Percentiles rank a stretch among this genome's conserved stretches.
phyloP scores from a whole-genome alignment of 1,139 yeast genomes.

The Kodamaea suecica region DNA sequence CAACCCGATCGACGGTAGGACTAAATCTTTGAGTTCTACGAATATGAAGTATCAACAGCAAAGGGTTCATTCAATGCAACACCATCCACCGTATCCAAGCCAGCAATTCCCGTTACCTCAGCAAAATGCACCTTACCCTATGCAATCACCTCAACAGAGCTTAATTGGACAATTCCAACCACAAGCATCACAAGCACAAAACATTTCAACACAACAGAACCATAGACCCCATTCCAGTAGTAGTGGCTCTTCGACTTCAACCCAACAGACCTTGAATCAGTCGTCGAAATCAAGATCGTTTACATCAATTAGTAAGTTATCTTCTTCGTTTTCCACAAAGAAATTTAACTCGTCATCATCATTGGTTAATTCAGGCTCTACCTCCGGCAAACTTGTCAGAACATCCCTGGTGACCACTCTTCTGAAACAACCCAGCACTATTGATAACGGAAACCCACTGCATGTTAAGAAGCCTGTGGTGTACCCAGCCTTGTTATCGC shows the following conservation, averaged over 20 bases:
- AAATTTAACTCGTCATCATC: slow-evolving; percentile 39
- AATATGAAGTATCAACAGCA: slow-evolving; percentile 11
- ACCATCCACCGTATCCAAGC: neutral
- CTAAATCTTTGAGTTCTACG: slow-evolving; percentile 17
- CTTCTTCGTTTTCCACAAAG: slow-evolving; percentile 40
- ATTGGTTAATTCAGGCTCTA: slow-evolving; percentile 15
- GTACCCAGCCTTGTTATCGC: slow-evolving; percentile 85
- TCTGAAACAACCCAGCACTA: slow-evolving; percentile 33
- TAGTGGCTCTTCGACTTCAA: slow-evolving; percentile 21
- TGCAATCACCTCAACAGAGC: slow-evolving; percentile 4
- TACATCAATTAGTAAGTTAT: slow-evolving; percentile 41
- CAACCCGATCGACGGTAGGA: slow-evolving; percentile 11
- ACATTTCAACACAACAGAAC: slow-evolving; percentile 8
- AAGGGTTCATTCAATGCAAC: slow-evolving; percentile 1
- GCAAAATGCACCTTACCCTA: slow-evolving; percentile 3
- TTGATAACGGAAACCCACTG: neutral
- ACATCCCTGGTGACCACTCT: slow-evolving; percentile 30
- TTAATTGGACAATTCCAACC: slow-evolving; percentile 9
- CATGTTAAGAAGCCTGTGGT: slow-evolving; percentile 56
- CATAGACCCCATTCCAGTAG: slow-evolving; percentile 19
- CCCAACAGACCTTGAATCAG: slow-evolving; percentile 37
- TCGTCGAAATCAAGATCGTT: slow-evolving; percentile 45
- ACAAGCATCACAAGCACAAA: slow-evolving; percentile 10
- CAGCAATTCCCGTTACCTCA: neutral
- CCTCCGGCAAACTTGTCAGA: slow-evolving; percentile 25